phyloP scores from a whole-genome alignment of 2,329 filamentous ascomycete genomes.

The Xylariaceae sp. region DNA sequence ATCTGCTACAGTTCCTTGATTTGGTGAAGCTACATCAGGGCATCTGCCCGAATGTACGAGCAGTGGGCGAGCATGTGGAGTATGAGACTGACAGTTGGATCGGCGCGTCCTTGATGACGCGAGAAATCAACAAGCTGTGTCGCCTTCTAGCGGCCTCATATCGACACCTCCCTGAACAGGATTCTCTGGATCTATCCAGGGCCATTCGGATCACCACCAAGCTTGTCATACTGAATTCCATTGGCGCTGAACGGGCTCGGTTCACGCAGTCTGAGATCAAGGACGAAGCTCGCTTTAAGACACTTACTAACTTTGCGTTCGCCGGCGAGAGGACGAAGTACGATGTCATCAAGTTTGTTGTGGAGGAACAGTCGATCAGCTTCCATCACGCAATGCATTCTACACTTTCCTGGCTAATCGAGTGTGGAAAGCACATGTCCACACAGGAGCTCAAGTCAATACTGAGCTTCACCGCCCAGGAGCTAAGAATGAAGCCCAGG shows the following conservation, averaged over 20 bases:
- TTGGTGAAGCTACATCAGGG: constrained; percentile 94
- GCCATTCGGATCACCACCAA: constrained; percentile 74
- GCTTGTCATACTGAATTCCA: constrained; percentile 79
- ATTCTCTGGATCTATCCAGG: constrained; percentile 58
- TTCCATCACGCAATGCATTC: constrained; percentile 98
- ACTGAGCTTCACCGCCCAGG: constrained; percentile 65
- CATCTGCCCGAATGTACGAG: constrained; percentile 89
- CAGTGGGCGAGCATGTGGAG: constrained; percentile 91
- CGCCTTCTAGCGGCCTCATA: constrained; percentile 86
- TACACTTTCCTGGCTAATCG: constrained; percentile 90
- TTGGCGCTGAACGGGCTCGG: constrained; percentile 79
- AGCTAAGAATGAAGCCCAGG: constrained; percentile 61
- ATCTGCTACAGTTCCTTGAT: constrained; percentile 90
- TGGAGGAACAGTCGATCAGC: constrained; percentile 87
- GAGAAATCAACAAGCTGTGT: constrained; percentile 90
- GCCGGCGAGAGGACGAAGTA: constrained; percentile 54
- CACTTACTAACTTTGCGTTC: constrained; percentile 72
- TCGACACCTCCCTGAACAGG: constrained; percentile 59
- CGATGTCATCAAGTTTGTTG: constrained; percentile 76
- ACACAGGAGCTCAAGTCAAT: constrained; percentile 61
- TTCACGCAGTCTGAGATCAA: constrained; percentile 88
- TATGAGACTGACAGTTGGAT: constrained; percentile 99
- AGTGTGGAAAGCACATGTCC: constrained; percentile 74
- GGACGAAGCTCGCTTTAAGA: constrained; percentile 77
- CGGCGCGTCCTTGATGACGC: constrained; percentile 85